phyloP scores from a whole-genome alignment of 768 basidiomycete genomes.

The Pulveroboletus sp. region DNA sequence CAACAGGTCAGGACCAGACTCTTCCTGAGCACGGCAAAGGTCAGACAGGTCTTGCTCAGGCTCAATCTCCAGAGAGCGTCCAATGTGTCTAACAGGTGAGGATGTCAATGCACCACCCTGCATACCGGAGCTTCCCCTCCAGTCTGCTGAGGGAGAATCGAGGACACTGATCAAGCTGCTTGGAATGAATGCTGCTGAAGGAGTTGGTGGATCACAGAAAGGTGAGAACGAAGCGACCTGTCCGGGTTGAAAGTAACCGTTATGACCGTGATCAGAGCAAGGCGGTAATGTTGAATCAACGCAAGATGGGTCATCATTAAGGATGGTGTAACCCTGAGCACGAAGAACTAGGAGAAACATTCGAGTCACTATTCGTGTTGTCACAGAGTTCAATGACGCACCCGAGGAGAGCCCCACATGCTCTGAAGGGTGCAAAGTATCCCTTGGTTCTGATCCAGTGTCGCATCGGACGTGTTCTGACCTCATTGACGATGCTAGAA shows the following conservation, averaged over 20 bases:
- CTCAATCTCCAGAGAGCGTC: slow-evolving; percentile 23
- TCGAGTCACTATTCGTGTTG: slow-evolving; percentile 9
- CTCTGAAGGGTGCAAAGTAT: slow-evolving; percentile 21
- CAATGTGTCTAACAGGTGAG: slow-evolving; percentile 41
- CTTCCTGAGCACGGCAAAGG: slow-evolving; percentile 27
- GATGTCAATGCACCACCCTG: slow-evolving; percentile 27
- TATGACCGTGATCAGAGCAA: slow-evolving; percentile 10
- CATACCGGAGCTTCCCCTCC: slow-evolving; percentile 32
- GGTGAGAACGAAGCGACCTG: slow-evolving; percentile 44
- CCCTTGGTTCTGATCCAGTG: slow-evolving; percentile 12
- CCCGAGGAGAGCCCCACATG: slow-evolving; percentile 31
- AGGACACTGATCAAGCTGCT: slow-evolving; percentile 44
- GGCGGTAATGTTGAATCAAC: slow-evolving; percentile 14
- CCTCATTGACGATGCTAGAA: slow-evolving; percentile 11
- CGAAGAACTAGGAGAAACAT: slow-evolving; percentile 17
- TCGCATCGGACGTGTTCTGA: slow-evolving; percentile 8
- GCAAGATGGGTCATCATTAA: slow-evolving; percentile 39
- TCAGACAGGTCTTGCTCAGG: slow-evolving; percentile 47
- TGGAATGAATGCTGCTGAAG: slow-evolving; percentile 51
- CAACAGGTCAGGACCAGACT: slow-evolving; percentile 15
- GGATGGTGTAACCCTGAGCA: slow-evolving; percentile 37
- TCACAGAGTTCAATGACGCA: slow-evolving; percentile 22
- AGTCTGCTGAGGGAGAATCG: slow-evolving; percentile 53
- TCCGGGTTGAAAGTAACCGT: slow-evolving; percentile 13
- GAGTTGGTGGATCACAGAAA: slow-evolving; percentile 41